These are phyloP conservation scores for Spizellomyces sp. DNA, from an alignment of 192 early-diverging fungal genomes.

Conservation along the genomic window DNA sequence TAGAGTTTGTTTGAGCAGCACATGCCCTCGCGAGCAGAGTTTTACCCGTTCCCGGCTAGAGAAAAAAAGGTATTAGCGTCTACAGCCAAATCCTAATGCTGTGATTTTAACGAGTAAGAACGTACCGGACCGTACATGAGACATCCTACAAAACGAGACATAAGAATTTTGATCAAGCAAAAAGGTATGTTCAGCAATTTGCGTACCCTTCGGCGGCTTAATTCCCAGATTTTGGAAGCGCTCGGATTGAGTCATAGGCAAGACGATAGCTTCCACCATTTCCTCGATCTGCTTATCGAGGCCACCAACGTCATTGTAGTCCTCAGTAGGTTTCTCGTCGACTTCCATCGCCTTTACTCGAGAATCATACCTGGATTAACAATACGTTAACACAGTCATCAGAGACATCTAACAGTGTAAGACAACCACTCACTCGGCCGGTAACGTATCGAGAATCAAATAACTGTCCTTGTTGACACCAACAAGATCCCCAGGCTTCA, in stretches of 20 bases:
- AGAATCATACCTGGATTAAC: constrained; percentile 77
- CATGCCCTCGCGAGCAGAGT: constrained; percentile 97
- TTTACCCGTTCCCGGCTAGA: constrained; percentile 90
- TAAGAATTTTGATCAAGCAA: neutral
- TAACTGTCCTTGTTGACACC: constrained; percentile 99
- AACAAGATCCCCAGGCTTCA: constrained; percentile 96
- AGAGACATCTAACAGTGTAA: neutral
- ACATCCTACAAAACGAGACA: constrained; percentile 40
- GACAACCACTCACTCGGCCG: constrained; percentile 75
- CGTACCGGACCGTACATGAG: constrained; percentile 84
- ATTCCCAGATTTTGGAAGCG: constrained; percentile 93
- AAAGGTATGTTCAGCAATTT: neutral
- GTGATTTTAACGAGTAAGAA: neutral
- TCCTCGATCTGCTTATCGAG: constrained; percentile 97
- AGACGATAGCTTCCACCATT: constrained; percentile 95
- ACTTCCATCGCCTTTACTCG: constrained; percentile 99
- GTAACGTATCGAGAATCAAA: constrained; percentile 92
- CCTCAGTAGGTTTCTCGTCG: constrained; percentile 98
- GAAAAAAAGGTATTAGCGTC: neutral
- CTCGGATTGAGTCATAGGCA: constrained; percentile 96
- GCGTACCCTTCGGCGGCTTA: constrained; percentile 94
- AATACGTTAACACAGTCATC: neutral
- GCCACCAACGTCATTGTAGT: constrained; percentile 95
- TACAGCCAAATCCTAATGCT: too few species aligned
- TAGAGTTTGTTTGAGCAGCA: constrained; percentile 94